Evolutionary conservation across 768 basidiomycete species (phyloP).

Genomic region (Mycena vulgaris): DNA sequence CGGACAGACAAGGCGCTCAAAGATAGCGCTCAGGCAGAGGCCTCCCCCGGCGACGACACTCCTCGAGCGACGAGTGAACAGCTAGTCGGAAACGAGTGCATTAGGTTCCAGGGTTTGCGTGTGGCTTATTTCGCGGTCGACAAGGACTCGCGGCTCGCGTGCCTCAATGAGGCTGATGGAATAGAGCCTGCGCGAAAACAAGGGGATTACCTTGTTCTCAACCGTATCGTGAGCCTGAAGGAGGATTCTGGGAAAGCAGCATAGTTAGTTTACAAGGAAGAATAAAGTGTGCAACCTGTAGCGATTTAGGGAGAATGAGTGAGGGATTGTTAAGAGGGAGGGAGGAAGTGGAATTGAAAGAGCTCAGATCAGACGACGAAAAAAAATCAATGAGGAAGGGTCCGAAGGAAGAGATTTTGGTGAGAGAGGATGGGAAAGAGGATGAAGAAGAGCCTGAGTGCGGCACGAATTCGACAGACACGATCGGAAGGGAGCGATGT

Average conservation of each 20-base stretch:
- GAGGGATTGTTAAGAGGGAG: no score
- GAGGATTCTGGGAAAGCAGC: constrained; percentile 87
- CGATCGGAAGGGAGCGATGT: no score
- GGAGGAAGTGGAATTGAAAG: no score
- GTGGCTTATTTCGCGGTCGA: constrained; percentile 97
- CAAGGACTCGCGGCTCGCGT: constrained; percentile 81
- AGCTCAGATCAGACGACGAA: no score
- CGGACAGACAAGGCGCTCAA: constrained; percentile 75
- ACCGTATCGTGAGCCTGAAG: constrained; percentile 94
- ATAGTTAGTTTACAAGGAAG: not conserved
- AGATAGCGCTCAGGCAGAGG: constrained; percentile 56
- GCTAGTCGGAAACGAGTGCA: constrained; percentile 90
- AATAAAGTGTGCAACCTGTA: not conserved
- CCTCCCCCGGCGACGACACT: constrained; percentile 62
- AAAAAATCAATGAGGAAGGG: no score
- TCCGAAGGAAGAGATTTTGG: no score
- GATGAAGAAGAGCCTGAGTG: no score
- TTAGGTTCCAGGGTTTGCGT: constrained; percentile 96
- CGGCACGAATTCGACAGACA: no score
- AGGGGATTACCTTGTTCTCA: constrained; percentile 88
- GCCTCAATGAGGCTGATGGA: constrained; percentile 69
- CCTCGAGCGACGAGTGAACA: constrained; percentile 85
- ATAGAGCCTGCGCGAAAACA: constrained; percentile 62
- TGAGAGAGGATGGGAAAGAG: no score
- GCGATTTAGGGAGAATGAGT: no score